Evolutionary conservation across 441 rosid genomes (phyloP).

Genomic region (Croton laevigatus): DNA sequence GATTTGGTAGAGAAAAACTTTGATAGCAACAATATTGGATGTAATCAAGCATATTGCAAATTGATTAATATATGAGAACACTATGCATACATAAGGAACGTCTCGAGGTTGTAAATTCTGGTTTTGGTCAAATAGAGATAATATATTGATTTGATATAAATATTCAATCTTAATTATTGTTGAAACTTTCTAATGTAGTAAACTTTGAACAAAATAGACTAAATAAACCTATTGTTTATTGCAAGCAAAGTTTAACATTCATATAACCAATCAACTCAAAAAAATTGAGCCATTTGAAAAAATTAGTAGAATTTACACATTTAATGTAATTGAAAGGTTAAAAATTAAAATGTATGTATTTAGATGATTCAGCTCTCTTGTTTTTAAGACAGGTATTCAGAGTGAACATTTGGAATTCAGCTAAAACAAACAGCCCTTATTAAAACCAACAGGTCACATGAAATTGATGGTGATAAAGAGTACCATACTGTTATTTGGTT

Average conservation of each 20-base stretch:
- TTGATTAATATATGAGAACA: background rate
- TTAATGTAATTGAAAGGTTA: too few species aligned
- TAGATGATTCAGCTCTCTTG: too few species aligned
- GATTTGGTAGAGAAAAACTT: constrained; percentile 11
- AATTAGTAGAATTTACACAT: too few species aligned
- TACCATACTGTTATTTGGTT: constrained; percentile 88
- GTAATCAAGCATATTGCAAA: background rate
- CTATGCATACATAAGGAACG: background rate
- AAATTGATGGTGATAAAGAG: constrained; percentile 4
- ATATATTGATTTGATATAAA: background rate
- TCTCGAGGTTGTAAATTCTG: background rate
- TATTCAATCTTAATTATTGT: background rate
- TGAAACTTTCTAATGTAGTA: too few species aligned
- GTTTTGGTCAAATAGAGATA: background rate
- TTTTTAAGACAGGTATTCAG: too few species aligned
- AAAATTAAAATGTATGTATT: too few species aligned
- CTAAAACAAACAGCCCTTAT: background rate
- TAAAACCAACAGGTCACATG: constrained; percentile 3
- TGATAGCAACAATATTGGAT: background rate
- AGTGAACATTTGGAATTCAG: too few species aligned
- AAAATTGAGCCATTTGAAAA: too few species aligned
- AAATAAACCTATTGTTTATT: too few species aligned
- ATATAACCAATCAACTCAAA: too few species aligned
- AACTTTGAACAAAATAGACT: too few species aligned
- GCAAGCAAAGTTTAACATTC: too few species aligned